Evolutionary conservation across 2,329 filamentous ascomycete species (phyloP).

Genomic region (Calonectria hongkongensis): DNA sequence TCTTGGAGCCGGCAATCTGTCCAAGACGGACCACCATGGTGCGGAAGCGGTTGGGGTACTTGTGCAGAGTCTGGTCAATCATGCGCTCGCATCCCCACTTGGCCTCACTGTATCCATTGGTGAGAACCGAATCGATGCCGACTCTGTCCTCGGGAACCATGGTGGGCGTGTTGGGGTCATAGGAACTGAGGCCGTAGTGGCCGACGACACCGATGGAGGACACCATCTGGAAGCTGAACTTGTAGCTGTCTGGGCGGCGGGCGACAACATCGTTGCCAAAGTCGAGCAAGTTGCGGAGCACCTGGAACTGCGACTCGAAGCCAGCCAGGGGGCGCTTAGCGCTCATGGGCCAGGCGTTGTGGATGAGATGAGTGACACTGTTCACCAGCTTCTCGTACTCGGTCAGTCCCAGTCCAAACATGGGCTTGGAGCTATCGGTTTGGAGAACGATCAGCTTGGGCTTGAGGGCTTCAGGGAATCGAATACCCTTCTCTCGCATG

Average conservation of each 20-base stretch:
- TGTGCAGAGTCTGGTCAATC: slow-evolving; percentile 49
- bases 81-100: slow-evolving; percentile 51
- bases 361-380: slow-evolving; percentile 42
- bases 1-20: slow-evolving; percentile 50
- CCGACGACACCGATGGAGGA: slow-evolving; percentile 30
- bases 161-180: neutral
- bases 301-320: slow-evolving; percentile 48
- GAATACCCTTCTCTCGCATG: slow-evolving; percentile 30
- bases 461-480: slow-evolving; percentile 24
- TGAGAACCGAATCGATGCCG: slow-evolving; percentile 18
- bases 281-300: slow-evolving; percentile 42
- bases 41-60: slow-evolving; percentile 44
- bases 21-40: slow-evolving; percentile 49
- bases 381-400: slow-evolving; percentile 27
- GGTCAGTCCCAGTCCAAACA: slow-evolving; percentile 23
- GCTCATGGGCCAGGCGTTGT: slow-evolving; percentile 52
- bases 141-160: slow-evolving; percentile 28
- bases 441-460: slow-evolving; percentile 29
- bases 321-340: slow-evolving; percentile 45
- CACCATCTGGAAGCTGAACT: slow-evolving; percentile 34
- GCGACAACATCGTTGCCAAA: slow-evolving; percentile 5
- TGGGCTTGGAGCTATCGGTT: slow-evolving; percentile 28
- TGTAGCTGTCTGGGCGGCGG: slow-evolving; percentile 12
- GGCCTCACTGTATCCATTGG: slow-evolving; percentile 48
- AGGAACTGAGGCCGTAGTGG: slow-evolving; percentile 10